Evolutionary conservation across 202 grass and related monocot species (phyloP), one percentile per base, ranked within the genome.

Genomic region (Setaria viridis): DNA sequence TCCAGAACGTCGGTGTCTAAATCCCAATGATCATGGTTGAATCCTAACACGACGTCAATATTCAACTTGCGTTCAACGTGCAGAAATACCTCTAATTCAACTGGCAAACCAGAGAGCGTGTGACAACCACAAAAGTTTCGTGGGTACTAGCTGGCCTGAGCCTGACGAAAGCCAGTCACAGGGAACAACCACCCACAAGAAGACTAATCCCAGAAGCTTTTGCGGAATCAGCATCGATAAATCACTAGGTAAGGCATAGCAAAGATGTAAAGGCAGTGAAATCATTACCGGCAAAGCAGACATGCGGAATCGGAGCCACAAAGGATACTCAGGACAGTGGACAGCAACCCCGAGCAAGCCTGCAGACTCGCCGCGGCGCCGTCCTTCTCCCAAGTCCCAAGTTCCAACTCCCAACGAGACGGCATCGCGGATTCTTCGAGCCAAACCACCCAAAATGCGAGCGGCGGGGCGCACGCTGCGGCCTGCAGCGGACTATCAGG

Each of bases 231-330:
- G 1, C 78, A 68, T 16, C 21, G 11, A 72, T 21, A 51, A 32
- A 56, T 58, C 51, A 21, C 25, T 39, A 35, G 19, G 3, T 49
- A 81, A 59, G 12, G 13, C 49, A 13, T 2, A 39, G 21, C 1
- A 49, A 33, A n/a, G 7, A 9, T 1, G 72, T 17, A 72, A 59
- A 51, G 49, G n/a, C 16, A 30, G 75, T 9, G 50, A 67, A 67
- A 86, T 78, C 25, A 25, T 62, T 90, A 82, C 83, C 65, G 4
- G 46, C 15, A 14, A 30, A 70, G 43, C 64, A 71, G 88, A 45
- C 9, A 11, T 25, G 21, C 33, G 16, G 68, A 25, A 62, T 83
- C 56, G 2, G 0, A 29, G 30, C 6, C 25, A 25, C 6, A 10
- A 48, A 33, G 3, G 3, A 32, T 33, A 7, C 45, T 6, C 48